Percentiles rank a stretch among this genome's conserved stretches.
Conservation (phyloP, 169 alveolate genomes). For the Babesia bigemina region DNA sequence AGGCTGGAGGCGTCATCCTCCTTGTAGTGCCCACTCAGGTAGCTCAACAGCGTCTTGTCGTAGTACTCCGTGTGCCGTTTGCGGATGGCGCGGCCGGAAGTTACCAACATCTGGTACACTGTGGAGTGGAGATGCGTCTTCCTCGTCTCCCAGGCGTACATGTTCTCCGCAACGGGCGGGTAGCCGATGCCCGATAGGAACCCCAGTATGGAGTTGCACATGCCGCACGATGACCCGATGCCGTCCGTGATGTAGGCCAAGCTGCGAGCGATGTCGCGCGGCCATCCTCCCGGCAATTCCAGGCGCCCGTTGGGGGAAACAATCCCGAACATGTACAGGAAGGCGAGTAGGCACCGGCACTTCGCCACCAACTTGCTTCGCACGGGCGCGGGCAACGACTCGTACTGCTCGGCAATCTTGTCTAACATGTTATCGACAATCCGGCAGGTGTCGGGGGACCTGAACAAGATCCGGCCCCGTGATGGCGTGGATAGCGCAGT, state of each 20-base stretch:
- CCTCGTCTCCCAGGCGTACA: slow-evolving; percentile 75
- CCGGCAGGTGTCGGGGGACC: slow-evolving; percentile 2
- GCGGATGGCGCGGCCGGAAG: slow-evolving; percentile 23
- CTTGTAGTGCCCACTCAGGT: slow-evolving; percentile 63
- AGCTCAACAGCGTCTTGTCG: slow-evolving; percentile 59
- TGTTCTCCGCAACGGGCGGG: slow-evolving; percentile 80
- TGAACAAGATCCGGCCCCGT: not conserved
- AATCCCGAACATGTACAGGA: slow-evolving; percentile 80
- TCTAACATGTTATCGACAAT: slow-evolving; percentile 16
- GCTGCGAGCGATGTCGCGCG: slow-evolving; percentile 76
- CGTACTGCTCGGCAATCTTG: slow-evolving; percentile 53
- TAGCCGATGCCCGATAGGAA: slow-evolving; percentile 81
- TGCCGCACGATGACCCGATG: slow-evolving; percentile 77
- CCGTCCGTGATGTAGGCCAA: slow-evolving; percentile 74
- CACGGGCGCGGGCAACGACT: slow-evolving; percentile 21
- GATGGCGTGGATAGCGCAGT: slow-evolving; percentile 40
- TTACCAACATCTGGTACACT: slow-evolving; percentile 55
- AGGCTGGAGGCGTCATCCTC: slow-evolving; percentile 59
- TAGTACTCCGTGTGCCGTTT: slow-evolving; percentile 49
- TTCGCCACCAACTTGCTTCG: slow-evolving; percentile 32
- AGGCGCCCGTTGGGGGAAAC: slow-evolving; percentile 73
- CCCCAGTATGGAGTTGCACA: slow-evolving; percentile 80
- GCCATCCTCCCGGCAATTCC: slow-evolving; percentile 86
- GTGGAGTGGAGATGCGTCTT: slow-evolving; percentile 68
- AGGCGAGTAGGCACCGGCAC: slow-evolving; percentile 77